These are phyloP conservation scores for Alternaria novae-zelandiae DNA, from an alignment of 2,329 filamentous ascomycete genomes.

Conservation along the genomic window DNA sequence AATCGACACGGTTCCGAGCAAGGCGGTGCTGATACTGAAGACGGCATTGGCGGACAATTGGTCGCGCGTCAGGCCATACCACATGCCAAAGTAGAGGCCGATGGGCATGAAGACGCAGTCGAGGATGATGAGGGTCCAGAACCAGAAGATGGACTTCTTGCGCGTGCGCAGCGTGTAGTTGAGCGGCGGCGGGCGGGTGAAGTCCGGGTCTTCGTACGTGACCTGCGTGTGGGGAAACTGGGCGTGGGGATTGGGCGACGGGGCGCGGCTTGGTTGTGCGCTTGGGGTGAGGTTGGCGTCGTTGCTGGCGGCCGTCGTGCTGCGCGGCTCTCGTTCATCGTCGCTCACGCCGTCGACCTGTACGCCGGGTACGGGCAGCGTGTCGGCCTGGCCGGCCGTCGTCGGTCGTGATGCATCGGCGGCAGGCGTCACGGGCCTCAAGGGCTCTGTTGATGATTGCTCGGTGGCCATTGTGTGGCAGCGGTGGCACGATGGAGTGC, in stretches of 20 bases:
- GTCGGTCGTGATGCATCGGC: constrained; percentile 12
- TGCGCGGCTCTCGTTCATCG: constrained; percentile 20
- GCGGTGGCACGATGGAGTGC: not conserved
- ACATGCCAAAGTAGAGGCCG: constrained; percentile 66
- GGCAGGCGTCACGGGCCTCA: constrained; percentile 28
- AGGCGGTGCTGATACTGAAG: constrained; percentile 62
- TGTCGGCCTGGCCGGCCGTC: constrained; percentile 12
- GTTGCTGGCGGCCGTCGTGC: constrained; percentile 13
- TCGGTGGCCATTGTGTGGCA: constrained; percentile 32
- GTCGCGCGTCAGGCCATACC: constrained; percentile 59
- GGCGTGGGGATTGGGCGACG: constrained; percentile 41
- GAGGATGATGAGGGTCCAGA: constrained; percentile 65
- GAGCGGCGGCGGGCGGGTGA: constrained; percentile 57
- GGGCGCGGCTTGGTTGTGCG: constrained; percentile 31
- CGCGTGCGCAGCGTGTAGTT: constrained; percentile 62
- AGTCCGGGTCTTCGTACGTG: constrained; percentile 49
- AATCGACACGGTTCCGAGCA: constrained; percentile 61
- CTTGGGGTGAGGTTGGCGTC: constrained; percentile 21
- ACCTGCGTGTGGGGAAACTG: constrained; percentile 51
- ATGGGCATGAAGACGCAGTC: constrained; percentile 66
- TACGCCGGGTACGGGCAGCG: constrained; percentile 30
- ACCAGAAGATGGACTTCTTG: constrained; percentile 63
- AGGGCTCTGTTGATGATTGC: constrained; percentile 39
- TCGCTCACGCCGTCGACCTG: constrained; percentile 23
- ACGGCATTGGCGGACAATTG: constrained; percentile 58